Base-by-base conservation (phyloP, 2,329 filamentous ascomycete genomes). In the Colletotrichum sp. region DNA sequence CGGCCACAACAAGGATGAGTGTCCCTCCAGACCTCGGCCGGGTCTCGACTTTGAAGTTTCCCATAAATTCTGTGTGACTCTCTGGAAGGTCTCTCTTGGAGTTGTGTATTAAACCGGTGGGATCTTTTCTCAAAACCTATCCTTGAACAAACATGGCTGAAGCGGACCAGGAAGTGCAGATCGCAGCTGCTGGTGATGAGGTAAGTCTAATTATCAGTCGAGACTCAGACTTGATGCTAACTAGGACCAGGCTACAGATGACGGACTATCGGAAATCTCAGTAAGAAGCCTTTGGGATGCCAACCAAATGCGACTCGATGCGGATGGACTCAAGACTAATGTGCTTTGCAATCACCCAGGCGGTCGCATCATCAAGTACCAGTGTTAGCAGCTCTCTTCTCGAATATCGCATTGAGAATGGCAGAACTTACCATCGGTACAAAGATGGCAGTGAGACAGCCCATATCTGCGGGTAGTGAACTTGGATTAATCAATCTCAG, bases 211-310 rank as follows among this genome's bases (percentile, higher is more conserved):
- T 49, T 0, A 21, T 21, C 1, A 49, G 9, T n/a, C 44, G 1
- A 49, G 44, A 2, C 44, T 13, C 18, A 49, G 44, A 49, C 10
- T 0, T 49, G n/a, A 12, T 49, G 44, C 44, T 49, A 7, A 49
- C 0, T 49, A n/a, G 0, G 9, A 0, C 2, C 1, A 49, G 44
- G 44, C 44, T 49, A 49, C 44, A 0, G 2, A 49, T 49, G 44
- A 49, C 44, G 10, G 18, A 49, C n/a, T 49, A 0, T 49, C 44
- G 10, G 44, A 49, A 49, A 49, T 49, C n/a, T 49, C 44, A 1
- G 44, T 49, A 21, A 49, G 44, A 21, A 49, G 44, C 44, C 18
- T 49, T 49, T 21, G 10, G 44, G n/a, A 44, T 44, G 18, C 16
- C 1, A 44, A 2, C 6, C 0, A 49, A 49, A 13, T 21, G 44